A percentile compares a stretch with the other conserved stretches of the same genome.
Conservation (phyloP, 1,139 yeast species). For the Blastobotrys capitulatus region DNA sequence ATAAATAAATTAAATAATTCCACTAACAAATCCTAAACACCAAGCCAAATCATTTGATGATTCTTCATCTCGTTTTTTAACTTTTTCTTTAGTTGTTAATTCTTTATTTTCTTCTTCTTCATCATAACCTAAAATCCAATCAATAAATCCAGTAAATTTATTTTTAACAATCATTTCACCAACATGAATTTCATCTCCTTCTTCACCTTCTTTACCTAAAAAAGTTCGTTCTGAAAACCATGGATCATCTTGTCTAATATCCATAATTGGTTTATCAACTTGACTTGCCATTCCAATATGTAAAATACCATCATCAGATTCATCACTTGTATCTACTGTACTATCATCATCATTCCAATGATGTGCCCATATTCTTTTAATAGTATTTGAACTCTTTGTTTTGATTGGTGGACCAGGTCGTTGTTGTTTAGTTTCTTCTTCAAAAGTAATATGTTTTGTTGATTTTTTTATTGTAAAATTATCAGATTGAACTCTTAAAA, state of each 20-base stretch:
- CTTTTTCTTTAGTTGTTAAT: conserved; percentile 18
- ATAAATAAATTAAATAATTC: neutral
- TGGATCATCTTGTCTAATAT: conserved; percentile 11
- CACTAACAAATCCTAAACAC: conserved; percentile 18
- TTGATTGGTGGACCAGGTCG: neutral
- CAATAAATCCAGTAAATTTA: conserved; percentile 23
- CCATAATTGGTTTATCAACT: conserved; percentile 10
- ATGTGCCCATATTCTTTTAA: neutral
- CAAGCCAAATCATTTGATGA: conserved; percentile 22
- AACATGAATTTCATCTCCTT: conserved; percentile 16
- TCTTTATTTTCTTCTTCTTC: conserved; percentile 1
- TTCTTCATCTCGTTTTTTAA: conserved; percentile 19
- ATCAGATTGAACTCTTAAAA: conserved; percentile 1
- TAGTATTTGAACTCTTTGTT: neutral
- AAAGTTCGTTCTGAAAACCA: conserved; percentile 14
- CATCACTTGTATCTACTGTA: neutral
- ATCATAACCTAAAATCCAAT: conserved; percentile 26
- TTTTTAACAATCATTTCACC: conserved; percentile 18
- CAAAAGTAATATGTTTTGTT: neutral
- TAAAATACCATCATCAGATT: conserved; percentile 16
- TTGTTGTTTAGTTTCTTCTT: neutral
- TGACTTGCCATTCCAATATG: conserved; percentile 15
- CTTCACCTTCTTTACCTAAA: conserved; percentile 15
- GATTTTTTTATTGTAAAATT: neutral
- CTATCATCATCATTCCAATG: conserved; percentile 5